Conservation (phyloP, 768 basidiomycete genomes). For the Strobilomyces echinocephalus region DNA sequence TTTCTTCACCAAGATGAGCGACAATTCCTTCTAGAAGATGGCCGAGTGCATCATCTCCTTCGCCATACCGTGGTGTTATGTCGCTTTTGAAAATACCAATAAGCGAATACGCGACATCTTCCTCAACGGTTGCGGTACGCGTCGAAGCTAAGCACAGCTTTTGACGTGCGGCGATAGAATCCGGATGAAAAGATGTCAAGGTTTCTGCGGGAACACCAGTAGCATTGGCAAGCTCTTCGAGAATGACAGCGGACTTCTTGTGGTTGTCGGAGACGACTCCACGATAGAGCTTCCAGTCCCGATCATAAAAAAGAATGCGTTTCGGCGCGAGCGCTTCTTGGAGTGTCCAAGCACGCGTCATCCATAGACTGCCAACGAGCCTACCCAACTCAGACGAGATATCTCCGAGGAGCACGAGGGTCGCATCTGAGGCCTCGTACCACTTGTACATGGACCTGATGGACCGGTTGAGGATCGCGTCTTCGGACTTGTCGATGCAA, state of each 20-base stretch:
- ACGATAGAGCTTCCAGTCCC: not conserved
- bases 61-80: not conserved
- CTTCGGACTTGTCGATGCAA: not conserved
- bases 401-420: not conserved
- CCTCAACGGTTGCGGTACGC: not conserved
- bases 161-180: not conserved
- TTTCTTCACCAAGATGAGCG: not conserved
- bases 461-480: not conserved
- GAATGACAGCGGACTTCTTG: not conserved
- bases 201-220: not conserved
- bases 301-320: not conserved
- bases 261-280: not conserved
- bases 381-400: not conserved
- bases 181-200: not conserved
- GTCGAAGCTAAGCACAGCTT: not conserved
- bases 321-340: not conserved
- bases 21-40: not conserved
- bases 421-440: not conserved
- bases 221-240: not conserved
- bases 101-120: not conserved
- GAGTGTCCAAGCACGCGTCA: not conserved
- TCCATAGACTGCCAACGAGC: not conserved
- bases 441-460: slow-evolving; percentile 1
- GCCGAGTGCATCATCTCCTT: not conserved
- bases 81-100: not conserved